phyloP scores from a whole-genome alignment of 257 asterid species.

The Capsicum rhomboideum region DNA sequence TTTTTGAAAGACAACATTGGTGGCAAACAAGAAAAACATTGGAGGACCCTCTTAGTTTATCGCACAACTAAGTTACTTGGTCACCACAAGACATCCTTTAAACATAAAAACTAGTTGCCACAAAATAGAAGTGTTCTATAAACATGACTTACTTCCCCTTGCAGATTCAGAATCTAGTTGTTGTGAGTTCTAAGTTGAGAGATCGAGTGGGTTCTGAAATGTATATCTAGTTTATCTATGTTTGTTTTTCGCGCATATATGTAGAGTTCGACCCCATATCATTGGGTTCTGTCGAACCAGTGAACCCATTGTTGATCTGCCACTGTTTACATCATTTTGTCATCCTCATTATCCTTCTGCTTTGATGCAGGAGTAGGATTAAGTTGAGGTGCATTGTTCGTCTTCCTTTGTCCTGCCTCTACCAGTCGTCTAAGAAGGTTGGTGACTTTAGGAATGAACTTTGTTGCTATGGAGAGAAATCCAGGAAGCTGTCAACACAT shows the following conservation, averaged over 20 bases:
- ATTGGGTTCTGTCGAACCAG: neutral
- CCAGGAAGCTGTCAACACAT: conserved; percentile 71
- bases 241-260: neutral
- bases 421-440: conserved; percentile 76
- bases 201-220: neutral
- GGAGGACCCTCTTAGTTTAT: neutral
- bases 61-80: neutral
- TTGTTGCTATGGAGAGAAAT: conserved; percentile 69
- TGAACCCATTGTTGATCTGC: neutral
- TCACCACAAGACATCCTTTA: neutral
- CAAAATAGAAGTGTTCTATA: neutral
- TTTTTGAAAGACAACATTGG: neutral
- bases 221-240: neutral
- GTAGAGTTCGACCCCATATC: neutral
- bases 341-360: neutral
- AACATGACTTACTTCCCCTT: neutral
- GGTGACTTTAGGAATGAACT: conserved; percentile 84
- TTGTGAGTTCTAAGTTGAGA: neutral
- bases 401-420: conserved; percentile 64
- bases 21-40: neutral
- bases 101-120: conserved; percentile 1
- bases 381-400: conserved; percentile 35
- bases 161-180: neutral
- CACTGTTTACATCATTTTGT: conserved; percentile 27
- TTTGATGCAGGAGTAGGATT: conserved; percentile 38